These are phyloP conservation scores for Cynanchum wilfordii DNA, from an alignment of 257 asterid genomes.

Conservation along the genomic window DNA sequence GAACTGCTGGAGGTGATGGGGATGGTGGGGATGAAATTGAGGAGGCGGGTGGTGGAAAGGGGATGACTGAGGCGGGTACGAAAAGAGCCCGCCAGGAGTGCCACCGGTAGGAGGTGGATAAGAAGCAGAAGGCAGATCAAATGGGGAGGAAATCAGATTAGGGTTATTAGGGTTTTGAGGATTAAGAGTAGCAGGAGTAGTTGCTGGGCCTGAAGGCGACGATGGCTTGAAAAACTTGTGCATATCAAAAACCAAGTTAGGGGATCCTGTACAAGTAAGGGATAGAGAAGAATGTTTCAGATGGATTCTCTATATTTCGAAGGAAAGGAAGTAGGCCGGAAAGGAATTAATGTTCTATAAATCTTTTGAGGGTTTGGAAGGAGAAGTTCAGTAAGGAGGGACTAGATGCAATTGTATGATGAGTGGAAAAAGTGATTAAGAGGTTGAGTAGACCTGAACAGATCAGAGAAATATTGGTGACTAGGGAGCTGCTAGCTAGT, in stretches of 20 bases:
- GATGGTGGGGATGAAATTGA: constrained; percentile 31
- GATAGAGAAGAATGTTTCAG: not conserved
- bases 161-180: constrained; percentile 49
- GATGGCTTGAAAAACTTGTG: constrained; percentile 60
- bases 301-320: too few relatives aligned
- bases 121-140: constrained; percentile 65
- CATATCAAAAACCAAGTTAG: constrained; percentile 36
- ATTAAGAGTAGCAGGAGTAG: constrained; percentile 39
- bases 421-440: too few relatives aligned
- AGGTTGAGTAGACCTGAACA: too few relatives aligned
- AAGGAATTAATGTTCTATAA: too few relatives aligned
- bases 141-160: constrained; percentile 41
- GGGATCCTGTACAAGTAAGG: too few relatives aligned
- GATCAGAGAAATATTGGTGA: too few relatives aligned
- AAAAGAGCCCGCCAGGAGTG: constrained; percentile 36
- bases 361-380: too few relatives aligned
- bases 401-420: too few relatives aligned
- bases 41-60: constrained; percentile 37
- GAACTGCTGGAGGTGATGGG: constrained; percentile 36
- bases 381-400: too few relatives aligned
- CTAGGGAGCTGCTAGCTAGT: too few relatives aligned
- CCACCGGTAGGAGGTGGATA: constrained; percentile 66
- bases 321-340: too few relatives aligned
- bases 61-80: constrained; percentile 49
- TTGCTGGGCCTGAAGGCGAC: constrained; percentile 22